A percentile compares a stretch with the other conserved stretches of the same genome.
phyloP scores from a whole-genome alignment of 257 asterid genomes.

The Scutellaria minor region DNA sequence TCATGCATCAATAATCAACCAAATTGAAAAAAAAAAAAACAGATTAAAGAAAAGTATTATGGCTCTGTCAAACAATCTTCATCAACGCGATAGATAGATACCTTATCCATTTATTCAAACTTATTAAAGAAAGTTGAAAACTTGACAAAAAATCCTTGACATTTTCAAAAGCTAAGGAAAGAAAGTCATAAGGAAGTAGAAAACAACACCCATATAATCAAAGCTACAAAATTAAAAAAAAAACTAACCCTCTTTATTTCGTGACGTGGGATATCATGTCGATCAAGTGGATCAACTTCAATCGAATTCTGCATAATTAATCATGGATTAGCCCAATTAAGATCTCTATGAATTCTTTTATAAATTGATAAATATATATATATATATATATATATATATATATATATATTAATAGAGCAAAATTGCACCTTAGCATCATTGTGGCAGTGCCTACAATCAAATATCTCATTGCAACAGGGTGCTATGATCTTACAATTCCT shows the following conservation, averaged over 20 bases:
- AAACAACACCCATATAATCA: not conserved
- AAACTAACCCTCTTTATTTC: conserved; percentile 58
- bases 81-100: not conserved
- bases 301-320: conserved; percentile 56
- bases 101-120: conserved; percentile 28
- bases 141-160: not conserved
- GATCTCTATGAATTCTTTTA: not conserved
- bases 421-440: conserved; percentile 66
- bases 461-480: conserved; percentile 75
- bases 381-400: no score
- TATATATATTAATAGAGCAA: not conserved
- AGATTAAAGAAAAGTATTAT: not conserved
- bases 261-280: conserved; percentile 81
- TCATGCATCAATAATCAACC: not conserved
- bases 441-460: conserved; percentile 87
- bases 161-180: conserved; percentile 7
- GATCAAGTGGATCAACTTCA: conserved; percentile 57
- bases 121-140: not conserved
- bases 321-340: conserved; percentile 24
- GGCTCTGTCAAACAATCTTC: not conserved
- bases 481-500: conserved; percentile 76
- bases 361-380: not conserved
- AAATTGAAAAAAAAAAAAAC: conserved; percentile 13
- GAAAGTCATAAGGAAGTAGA: not conserved
- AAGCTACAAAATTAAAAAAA: not conserved